Percentiles rank a stretch among this genome's conserved stretches.
Conservation (phyloP, 2,329 filamentous ascomycete species). For the Colletotrichum aenigma region DNA sequence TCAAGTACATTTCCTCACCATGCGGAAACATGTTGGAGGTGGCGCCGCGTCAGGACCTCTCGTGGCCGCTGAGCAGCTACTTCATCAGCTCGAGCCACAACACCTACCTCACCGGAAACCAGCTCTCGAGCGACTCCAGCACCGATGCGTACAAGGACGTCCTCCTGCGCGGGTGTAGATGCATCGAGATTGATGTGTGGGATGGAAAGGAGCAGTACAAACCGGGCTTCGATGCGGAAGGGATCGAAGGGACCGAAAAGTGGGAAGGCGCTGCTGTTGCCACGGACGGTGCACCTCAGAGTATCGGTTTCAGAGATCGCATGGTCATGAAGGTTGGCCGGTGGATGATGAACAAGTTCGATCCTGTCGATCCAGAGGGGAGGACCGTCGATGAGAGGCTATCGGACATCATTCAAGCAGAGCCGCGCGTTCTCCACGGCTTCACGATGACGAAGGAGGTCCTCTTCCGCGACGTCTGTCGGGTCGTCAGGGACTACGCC, state of each 20-base stretch:
- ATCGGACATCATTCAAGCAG: slow-evolving; percentile 40
- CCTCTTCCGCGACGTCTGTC: slow-evolving; percentile 84
- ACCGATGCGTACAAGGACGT: slow-evolving; percentile 88
- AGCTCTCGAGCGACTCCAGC: slow-evolving; percentile 85
- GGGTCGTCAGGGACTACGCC: slow-evolving; percentile 77
- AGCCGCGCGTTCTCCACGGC: slow-evolving; percentile 84
- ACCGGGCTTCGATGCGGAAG: slow-evolving; percentile 61
- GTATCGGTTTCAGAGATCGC: neutral
- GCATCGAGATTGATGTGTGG: slow-evolving; percentile 96
- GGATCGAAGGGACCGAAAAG: neutral
- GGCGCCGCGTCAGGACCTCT: slow-evolving; percentile 52
- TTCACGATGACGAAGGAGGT: slow-evolving; percentile 91
- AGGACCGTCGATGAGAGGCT: slow-evolving; percentile 22
- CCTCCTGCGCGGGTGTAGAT: slow-evolving; percentile 83
- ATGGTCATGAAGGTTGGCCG: neutral
- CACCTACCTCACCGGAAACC: slow-evolving; percentile 88
- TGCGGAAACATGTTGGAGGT: slow-evolving; percentile 46
- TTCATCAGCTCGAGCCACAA: slow-evolving; percentile 96
- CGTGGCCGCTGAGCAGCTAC: slow-evolving; percentile 85
- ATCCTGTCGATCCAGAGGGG: neutral
- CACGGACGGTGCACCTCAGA: neutral
- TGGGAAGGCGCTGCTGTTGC: no score
- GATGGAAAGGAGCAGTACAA: slow-evolving; percentile 80
- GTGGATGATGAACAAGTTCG: slow-evolving; percentile 24
- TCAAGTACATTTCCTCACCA: slow-evolving; percentile 58